phyloP scores from a whole-genome alignment of 345 rosid genomes.

The Durio zibethinus region DNA sequence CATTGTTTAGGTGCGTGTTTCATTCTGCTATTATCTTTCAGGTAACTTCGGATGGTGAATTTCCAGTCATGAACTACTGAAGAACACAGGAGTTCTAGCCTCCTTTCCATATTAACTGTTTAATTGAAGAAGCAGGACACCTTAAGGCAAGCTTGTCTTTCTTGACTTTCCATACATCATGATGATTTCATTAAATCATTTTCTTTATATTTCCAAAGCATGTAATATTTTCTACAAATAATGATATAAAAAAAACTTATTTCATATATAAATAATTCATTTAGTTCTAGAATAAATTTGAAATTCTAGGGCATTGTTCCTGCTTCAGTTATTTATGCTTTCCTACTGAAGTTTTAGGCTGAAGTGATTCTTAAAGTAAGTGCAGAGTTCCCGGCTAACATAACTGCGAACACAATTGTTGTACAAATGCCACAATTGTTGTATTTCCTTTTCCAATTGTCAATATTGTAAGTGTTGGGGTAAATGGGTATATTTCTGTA shows the following conservation, averaged over 20 bases:
- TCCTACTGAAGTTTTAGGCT: slow-evolving; percentile 54
- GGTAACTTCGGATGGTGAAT: slow-evolving; percentile 99
- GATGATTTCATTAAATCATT: not conserved
- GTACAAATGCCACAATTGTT: slow-evolving; percentile 93
- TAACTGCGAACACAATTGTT: slow-evolving; percentile 74
- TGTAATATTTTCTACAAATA: not conserved
- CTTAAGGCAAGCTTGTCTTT: slow-evolving; percentile 55
- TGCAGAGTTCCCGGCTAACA: slow-evolving; percentile 77
- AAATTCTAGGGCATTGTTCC: not conserved
- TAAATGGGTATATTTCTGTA: not conserved
- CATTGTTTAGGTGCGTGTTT: slow-evolving; percentile 11
- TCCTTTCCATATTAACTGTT: slow-evolving; percentile 64
- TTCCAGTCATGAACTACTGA: slow-evolving; percentile 98
- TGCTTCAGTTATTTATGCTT: not conserved
- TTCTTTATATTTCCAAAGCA: not conserved
- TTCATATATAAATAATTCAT: not conserved
- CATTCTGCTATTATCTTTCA: slow-evolving; percentile 32
- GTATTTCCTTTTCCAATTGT: slow-evolving; percentile 32
- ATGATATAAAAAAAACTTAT: not conserved
- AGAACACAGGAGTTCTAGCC: slow-evolving; percentile 99
- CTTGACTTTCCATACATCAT: slow-evolving; percentile 11
- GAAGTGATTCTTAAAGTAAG: slow-evolving; percentile 84
- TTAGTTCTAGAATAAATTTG: not conserved
- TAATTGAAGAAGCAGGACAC: slow-evolving; percentile 90
- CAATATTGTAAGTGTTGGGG: not conserved